phyloP scores from a whole-genome alignment of 1,139 yeast species.

The Blastobotrys malaysiensis region DNA sequence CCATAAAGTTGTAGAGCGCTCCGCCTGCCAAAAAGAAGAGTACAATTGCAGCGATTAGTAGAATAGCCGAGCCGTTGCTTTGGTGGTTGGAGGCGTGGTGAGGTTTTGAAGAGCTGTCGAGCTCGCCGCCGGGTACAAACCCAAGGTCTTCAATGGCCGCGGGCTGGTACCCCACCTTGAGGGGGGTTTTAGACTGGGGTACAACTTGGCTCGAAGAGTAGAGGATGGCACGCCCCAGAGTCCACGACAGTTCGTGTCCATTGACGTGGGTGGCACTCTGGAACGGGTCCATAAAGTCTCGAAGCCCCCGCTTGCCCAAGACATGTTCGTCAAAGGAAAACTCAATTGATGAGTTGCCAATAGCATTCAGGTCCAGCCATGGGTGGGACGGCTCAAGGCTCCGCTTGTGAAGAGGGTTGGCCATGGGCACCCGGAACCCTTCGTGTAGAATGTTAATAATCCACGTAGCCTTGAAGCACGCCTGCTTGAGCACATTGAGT shows the following conservation, averaged over 20 bases:
- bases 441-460: slow-evolving; percentile 64
- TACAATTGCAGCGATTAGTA: neutral
- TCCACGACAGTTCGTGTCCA: slow-evolving; percentile 72
- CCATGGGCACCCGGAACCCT: slow-evolving; percentile 68
- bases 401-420: slow-evolving; percentile 14
- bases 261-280: slow-evolving; percentile 56
- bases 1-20: neutral
- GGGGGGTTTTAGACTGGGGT: slow-evolving; percentile 7
- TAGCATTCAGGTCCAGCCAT: slow-evolving; percentile 1
- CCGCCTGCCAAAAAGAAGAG: neutral
- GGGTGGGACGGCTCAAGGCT: neutral
- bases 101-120: neutral
- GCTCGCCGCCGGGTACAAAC: slow-evolving; percentile 20
- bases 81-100: neutral
- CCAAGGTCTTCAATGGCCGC: slow-evolving; percentile 13
- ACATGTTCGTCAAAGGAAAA: slow-evolving; percentile 1
- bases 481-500: slow-evolving; percentile 42
- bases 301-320: slow-evolving; percentile 12
- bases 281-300: slow-evolving; percentile 42
- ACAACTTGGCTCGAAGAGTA: slow-evolving; percentile 41
- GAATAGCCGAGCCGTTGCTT: neutral
- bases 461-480: slow-evolving; percentile 74
- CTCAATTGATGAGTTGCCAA: neutral
- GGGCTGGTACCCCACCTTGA: slow-evolving; percentile 23
- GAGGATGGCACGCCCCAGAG: slow-evolving; percentile 70